A percentile compares a stretch with the other conserved stretches of the same genome.
Evolutionary conservation across 2,329 filamentous ascomycete genomes (phyloP).

Genomic region (Scolecobasidium constrictum): DNA sequence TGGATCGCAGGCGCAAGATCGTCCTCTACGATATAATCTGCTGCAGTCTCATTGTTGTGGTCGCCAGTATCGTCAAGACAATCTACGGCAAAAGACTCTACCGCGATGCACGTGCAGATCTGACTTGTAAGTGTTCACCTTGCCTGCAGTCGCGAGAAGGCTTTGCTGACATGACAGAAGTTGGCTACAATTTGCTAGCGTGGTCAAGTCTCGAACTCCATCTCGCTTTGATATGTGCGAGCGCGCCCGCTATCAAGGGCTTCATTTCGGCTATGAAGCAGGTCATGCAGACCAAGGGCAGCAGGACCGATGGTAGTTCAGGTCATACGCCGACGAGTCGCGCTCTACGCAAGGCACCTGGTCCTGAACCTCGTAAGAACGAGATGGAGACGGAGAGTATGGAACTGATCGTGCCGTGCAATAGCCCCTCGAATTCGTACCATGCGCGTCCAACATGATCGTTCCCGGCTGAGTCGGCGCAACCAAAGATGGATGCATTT

Average conservation of each 20-base stretch:
- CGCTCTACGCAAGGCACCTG: no score
- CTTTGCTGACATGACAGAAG: background rate
- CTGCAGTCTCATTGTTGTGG: slow-evolving; percentile 15
- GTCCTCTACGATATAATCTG: slow-evolving; percentile 12
- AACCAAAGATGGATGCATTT: no score
- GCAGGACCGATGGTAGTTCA: no score
- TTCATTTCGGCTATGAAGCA: background rate
- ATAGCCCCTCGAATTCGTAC: no score
- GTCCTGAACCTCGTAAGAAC: no score
- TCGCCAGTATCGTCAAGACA: slow-evolving; percentile 20
- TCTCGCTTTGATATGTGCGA: slow-evolving; percentile 1
- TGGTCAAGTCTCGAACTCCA: slow-evolving; percentile 1
- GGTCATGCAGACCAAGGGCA: no score
- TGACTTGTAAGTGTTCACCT: slow-evolving; percentile 15
- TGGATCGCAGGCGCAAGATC: slow-evolving; percentile 14
- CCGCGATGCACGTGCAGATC: slow-evolving; percentile 13
- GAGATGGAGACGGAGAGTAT: no score
- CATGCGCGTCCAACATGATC: no score
- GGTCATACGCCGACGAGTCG: no score
- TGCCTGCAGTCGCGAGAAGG: background rate
- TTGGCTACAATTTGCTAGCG: background rate
- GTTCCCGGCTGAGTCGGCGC: no score
- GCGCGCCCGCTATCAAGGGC: slow-evolving; percentile 1
- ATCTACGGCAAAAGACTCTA: slow-evolving; percentile 16
- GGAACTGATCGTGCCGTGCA: no score